Percentiles rank a stretch among this genome's conserved stretches.
These are phyloP conservation scores for Echium plantagineum DNA, from an alignment of 257 asterid species.

Conservation along the genomic window DNA sequence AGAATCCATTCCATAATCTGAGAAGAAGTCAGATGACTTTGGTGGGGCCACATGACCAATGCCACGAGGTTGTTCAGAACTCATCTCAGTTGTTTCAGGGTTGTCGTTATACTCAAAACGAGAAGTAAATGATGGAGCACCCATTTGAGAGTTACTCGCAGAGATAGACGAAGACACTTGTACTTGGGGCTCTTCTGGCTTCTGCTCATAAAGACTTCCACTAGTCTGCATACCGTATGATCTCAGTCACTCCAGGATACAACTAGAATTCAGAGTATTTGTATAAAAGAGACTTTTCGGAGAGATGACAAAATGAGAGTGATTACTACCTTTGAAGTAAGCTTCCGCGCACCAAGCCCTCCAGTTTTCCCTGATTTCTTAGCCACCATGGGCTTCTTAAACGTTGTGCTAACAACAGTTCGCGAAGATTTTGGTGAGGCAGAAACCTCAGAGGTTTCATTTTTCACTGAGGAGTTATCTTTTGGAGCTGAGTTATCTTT, in stretches of 20 bases:
- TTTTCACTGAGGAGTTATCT: constrained; percentile 22
- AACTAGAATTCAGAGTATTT: too few species aligned
- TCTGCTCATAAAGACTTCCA: constrained; percentile 92
- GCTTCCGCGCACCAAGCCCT: constrained; percentile 92
- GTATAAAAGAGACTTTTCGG: neutral
- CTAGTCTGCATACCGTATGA: constrained; percentile 46
- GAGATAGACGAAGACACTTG: constrained; percentile 49
- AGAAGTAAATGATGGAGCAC: constrained; percentile 31
- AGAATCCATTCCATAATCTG: constrained; percentile 87
- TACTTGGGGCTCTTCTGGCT: constrained; percentile 70
- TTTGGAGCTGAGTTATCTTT: too few species aligned
- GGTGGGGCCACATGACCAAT: constrained; percentile 68
- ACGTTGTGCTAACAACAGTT: constrained; percentile 20
- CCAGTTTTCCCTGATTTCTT: constrained; percentile 79
- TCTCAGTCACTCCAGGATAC: neutral
- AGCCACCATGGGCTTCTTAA: constrained; percentile 74
- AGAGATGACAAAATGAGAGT: neutral
- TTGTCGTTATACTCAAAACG: constrained; percentile 75
- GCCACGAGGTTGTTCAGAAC: constrained; percentile 50
- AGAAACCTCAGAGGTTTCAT: constrained; percentile 41
- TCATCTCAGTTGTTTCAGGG: constrained; percentile 54
- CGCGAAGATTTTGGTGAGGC: constrained; percentile 68
- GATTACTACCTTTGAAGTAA: constrained; percentile 52
- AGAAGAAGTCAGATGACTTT: constrained; percentile 46
- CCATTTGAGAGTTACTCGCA: constrained; percentile 31